Evolutionary conservation across 768 basidiomycete species (phyloP).

Genomic region (Russula abietina): DNA sequence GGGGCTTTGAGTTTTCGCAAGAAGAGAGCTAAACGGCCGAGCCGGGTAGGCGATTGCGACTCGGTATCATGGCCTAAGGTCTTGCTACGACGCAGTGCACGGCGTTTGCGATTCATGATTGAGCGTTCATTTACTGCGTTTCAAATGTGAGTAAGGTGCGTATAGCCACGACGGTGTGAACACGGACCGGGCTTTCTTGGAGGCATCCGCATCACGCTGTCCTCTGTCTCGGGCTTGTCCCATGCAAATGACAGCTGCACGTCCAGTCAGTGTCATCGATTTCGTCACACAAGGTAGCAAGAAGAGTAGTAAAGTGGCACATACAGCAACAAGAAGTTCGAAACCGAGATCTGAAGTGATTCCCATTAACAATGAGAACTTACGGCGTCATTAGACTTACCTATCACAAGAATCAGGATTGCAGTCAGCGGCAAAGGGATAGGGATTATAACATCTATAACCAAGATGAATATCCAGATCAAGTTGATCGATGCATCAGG

Average conservation of each 20-base stretch:
- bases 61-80: slow-evolving; percentile 50
- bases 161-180: neutral
- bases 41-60: slow-evolving; percentile 39
- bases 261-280: slow-evolving; percentile 2
- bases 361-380: neutral
- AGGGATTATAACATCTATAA: slow-evolving; percentile 57
- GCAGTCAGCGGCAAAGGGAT: slow-evolving; percentile 61
- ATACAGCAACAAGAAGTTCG: slow-evolving; percentile 59
- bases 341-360: slow-evolving; percentile 55
- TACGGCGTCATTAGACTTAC: slow-evolving; percentile 32
- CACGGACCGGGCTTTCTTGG: slow-evolving; percentile 58
- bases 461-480: neutral
- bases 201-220: slow-evolving; percentile 60
- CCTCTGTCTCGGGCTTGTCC: slow-evolving; percentile 60
- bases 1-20: slow-evolving; percentile 41
- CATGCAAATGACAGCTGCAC: slow-evolving; percentile 61
- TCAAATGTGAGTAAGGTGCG: neutral
- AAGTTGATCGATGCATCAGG: neutral
- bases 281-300: neutral
- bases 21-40: slow-evolving; percentile 38
- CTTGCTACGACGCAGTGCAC: slow-evolving; percentile 51
- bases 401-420: slow-evolving; percentile 65
- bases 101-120: slow-evolving; percentile 47
- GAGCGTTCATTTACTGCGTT: slow-evolving; percentile 49
- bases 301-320: slow-evolving; percentile 24